These are phyloP conservation scores for Penicillium thymicola DNA, from an alignment of 2,329 filamentous ascomycete species.

Conservation along the genomic window DNA sequence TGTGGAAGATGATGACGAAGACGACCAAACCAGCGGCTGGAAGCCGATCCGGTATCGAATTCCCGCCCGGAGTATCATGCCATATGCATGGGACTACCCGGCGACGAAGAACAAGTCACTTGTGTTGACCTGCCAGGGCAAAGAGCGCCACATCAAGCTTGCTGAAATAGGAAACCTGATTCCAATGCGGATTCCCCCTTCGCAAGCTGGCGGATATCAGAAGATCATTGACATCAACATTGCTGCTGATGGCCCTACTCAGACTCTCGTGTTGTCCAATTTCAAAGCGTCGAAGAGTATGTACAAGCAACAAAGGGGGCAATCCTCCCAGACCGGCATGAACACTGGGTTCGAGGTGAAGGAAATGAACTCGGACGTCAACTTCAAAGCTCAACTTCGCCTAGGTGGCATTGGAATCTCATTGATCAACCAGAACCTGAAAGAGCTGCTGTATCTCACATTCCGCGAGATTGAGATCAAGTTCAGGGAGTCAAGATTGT, in stretches of 20 bases:
- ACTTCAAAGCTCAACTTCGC: conserved; percentile 82
- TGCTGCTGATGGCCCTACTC: conserved; percentile 89
- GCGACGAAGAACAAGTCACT: conserved; percentile 96
- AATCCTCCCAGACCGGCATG: conserved; percentile 56
- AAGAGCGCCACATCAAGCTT: conserved; percentile 87
- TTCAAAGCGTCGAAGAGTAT: conserved; percentile 90
- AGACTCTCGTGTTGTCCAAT: conserved; percentile 90
- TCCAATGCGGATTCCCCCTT: conserved; percentile 80
- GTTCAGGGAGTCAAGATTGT: conserved; percentile 87
- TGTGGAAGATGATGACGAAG: conserved; percentile 86
- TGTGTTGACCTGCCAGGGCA: conserved; percentile 72
- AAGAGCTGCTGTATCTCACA: conserved; percentile 89
- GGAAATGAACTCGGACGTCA: conserved; percentile 80
- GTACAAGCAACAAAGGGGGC: conserved; percentile 65
- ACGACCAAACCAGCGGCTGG: conserved; percentile 77
- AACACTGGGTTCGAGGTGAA: conserved; percentile 87
- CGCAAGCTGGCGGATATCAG: conserved; percentile 59
- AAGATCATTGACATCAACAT: conserved; percentile 98
- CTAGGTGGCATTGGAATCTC: conserved; percentile 90
- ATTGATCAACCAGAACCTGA: conserved; percentile 85
- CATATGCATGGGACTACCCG: conserved; percentile 98
- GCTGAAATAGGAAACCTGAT: conserved; percentile 95
- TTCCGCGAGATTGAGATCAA: conserved; percentile 87
- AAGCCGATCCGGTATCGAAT: conserved; percentile 87
- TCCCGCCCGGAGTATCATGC: conserved; percentile 95